Conservation (phyloP, 805 yeast species). For the Candida chauliodis region DNA sequence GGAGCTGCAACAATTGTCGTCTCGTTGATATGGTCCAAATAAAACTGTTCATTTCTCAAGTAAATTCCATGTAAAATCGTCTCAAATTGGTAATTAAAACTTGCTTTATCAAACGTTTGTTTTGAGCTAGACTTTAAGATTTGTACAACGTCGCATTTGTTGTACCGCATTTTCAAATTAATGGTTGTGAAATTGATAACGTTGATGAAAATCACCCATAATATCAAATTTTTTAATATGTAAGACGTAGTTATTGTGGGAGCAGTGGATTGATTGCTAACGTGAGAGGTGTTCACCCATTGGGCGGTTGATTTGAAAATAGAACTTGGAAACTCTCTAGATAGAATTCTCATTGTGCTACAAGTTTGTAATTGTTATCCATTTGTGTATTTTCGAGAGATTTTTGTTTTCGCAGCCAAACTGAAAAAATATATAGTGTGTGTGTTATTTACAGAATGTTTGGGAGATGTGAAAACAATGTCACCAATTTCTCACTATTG, state of each 20-base stretch:
- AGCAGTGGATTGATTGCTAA: not conserved
- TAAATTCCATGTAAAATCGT: slow-evolving; percentile 16
- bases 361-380: not conserved
- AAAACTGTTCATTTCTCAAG: slow-evolving; percentile 17
- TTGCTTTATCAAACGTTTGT: not conserved
- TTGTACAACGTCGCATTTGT: slow-evolving; percentile 6
- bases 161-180: slow-evolving; percentile 1
- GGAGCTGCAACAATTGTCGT: slow-evolving; percentile 20
- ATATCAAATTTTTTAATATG: slow-evolving; percentile 4
- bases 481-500: slow-evolving; percentile 51
- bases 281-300: slow-evolving; percentile 3
- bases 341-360: slow-evolving; percentile 3
- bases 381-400: slow-evolving; percentile 1
- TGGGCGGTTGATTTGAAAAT: slow-evolving; percentile 5
- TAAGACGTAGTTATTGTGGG: not conserved
- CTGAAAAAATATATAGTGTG: too few relatives aligned
- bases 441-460: slow-evolving; percentile 18
- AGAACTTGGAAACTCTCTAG: slow-evolving; percentile 9
- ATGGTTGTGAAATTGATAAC: slow-evolving; percentile 5
- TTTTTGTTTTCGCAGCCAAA: slow-evolving; percentile 10
- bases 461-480: slow-evolving; percentile 30
- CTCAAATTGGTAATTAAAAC: slow-evolving; percentile 4
- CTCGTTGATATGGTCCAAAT: slow-evolving; percentile 12
- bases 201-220: slow-evolving; percentile 6
- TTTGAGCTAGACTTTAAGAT: slow-evolving; percentile 1